Conservation (phyloP, 129 eudicot genomes). For the Dittrichia graveolens region DNA sequence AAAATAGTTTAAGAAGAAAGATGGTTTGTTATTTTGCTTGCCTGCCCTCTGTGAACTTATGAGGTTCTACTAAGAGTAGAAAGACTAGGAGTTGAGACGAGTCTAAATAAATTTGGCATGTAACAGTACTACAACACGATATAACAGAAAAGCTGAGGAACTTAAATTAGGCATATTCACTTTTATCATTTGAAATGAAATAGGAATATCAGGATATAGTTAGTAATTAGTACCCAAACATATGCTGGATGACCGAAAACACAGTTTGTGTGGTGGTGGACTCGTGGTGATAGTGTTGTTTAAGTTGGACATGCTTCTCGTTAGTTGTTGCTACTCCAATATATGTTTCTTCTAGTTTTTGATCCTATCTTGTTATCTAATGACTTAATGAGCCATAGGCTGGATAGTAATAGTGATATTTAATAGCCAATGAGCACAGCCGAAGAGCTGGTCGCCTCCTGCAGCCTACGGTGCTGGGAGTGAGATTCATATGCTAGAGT, state of each 20-base stretch:
- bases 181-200: background rate
- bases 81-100: background rate
- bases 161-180: background rate
- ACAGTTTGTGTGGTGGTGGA: no score
- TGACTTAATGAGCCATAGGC: background rate
- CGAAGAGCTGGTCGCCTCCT: background rate
- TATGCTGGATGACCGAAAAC: no score
- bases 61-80: background rate
- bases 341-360: background rate
- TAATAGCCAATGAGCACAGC: background rate
- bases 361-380: background rate
- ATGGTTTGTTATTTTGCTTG: constrained; percentile 5
- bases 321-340: no score
- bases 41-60: background rate
- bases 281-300: no score
- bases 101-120: background rate
- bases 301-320: no score
- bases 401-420: background rate
- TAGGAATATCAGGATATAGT: constrained; percentile 7
- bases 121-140: background rate
- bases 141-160: background rate
- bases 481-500: background rate
- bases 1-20: constrained; percentile 1
- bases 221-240: background rate
- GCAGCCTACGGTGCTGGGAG: background rate